Evolutionary conservation across 1,139 yeast species (phyloP).

Genomic region (Geotrichum bryndzae): DNA sequence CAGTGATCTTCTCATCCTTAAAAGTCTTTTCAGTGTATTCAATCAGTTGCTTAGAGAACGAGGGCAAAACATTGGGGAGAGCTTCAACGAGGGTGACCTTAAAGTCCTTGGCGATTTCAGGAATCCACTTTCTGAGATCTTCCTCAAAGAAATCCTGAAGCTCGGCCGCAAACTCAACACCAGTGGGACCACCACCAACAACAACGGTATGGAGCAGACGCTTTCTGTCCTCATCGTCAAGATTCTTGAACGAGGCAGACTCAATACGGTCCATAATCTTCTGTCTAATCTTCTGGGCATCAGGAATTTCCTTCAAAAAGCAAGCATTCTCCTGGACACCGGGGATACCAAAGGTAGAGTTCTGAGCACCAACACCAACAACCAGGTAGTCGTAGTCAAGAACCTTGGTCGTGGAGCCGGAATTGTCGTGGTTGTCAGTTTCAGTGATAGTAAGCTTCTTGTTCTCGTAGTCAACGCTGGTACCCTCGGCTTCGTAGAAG

Average conservation of each 20-base stretch:
- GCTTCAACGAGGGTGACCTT: constrained; percentile 86
- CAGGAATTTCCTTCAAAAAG: constrained; percentile 81
- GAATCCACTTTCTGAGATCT: constrained; percentile 84
- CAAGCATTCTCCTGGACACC: constrained; percentile 85
- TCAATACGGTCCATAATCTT: constrained; percentile 76
- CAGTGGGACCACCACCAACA: constrained; percentile 96
- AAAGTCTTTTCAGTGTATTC: constrained; percentile 80
- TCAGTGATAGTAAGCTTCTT: constrained; percentile 55
- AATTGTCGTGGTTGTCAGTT: constrained; percentile 31
- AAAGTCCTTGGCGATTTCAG: constrained; percentile 74
- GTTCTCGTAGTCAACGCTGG: constrained; percentile 63
- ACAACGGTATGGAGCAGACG: constrained; percentile 77
- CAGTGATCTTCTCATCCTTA: constrained; percentile 69
- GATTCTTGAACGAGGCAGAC: constrained; percentile 71
- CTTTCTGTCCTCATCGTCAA: constrained; percentile 71
- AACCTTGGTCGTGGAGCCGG: constrained; percentile 29
- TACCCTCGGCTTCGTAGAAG: constrained; percentile 89
- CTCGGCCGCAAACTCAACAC: constrained; percentile 95
- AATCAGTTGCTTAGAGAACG: constrained; percentile 78
- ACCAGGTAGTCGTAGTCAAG: constrained; percentile 74
- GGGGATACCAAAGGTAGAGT: constrained; percentile 87
- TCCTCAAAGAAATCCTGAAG: constrained; percentile 89
- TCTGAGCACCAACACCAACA: constrained; percentile 87
- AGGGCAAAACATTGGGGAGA: constrained; percentile 80
- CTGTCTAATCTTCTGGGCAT: constrained; percentile 69